These are phyloP conservation scores for Panicum virgatum DNA, from an alignment of 202 grass and related monocot genomes.

Conservation along the genomic window DNA sequence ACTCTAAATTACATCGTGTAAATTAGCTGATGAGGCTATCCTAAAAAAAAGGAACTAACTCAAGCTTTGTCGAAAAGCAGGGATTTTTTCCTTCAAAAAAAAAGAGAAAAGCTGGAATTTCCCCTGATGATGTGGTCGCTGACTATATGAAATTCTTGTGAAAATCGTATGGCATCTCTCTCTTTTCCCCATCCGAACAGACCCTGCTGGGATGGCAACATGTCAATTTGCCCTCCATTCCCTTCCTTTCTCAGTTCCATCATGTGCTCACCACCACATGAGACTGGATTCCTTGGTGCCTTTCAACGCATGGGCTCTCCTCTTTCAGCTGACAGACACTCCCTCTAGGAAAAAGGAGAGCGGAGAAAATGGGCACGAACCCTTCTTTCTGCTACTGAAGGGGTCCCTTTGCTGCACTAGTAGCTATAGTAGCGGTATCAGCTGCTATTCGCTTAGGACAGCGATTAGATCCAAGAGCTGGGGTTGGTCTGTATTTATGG, in stretches of 20 bases:
- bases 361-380: neutral
- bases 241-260: neutral
- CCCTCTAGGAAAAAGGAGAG: neutral
- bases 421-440: neutral
- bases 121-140: neutral
- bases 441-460: neutral
- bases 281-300: constrained; percentile 1
- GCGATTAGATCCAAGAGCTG: constrained; percentile 1
- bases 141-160: neutral
- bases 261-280: constrained; percentile 15
- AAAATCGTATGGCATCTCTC: neutral
- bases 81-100: too few relatives aligned
- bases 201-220: neutral
- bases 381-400: neutral
- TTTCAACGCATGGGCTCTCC: constrained; percentile 17
- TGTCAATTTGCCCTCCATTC: neutral
- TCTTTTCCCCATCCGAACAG: neutral
- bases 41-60: too few relatives aligned
- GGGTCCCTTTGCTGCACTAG: neutral
- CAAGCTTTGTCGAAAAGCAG: neutral
- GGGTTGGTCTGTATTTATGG: neutral
- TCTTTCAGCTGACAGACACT: neutral
- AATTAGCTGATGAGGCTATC: neutral
- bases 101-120: neutral
- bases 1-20: neutral